phyloP scores from a whole-genome alignment of 768 basidiomycete genomes.

The Coprinellus micaceus region DNA sequence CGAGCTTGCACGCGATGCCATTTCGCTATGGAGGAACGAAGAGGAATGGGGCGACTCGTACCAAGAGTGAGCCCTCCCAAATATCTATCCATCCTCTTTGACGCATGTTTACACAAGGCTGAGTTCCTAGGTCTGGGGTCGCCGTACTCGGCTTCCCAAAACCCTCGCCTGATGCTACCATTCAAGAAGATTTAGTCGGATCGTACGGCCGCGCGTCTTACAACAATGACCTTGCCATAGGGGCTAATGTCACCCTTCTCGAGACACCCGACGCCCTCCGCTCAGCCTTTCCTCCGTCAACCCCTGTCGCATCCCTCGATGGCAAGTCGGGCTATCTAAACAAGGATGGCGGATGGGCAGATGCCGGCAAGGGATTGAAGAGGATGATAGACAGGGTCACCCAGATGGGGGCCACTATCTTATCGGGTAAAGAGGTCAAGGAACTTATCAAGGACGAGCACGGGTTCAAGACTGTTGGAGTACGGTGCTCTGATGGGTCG shows the following conservation, averaged over 20 bases:
- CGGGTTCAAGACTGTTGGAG: conserved; percentile 48
- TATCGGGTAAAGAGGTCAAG: conserved; percentile 55
- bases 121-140: conserved; percentile 62
- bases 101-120: no score
- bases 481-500: conserved; percentile 57
- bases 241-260: conserved; percentile 46
- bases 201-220: conserved; percentile 53
- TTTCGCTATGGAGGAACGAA: conserved; percentile 66
- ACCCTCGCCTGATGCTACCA: not conserved
- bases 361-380: conserved; percentile 64
- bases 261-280: conserved; percentile 37
- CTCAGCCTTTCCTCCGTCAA: conserved; percentile 43
- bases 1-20: conserved; percentile 70
- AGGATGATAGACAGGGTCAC: conserved; percentile 53
- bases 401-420: conserved; percentile 56
- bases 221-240: conserved; percentile 58
- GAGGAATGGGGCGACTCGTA: conserved; percentile 70
- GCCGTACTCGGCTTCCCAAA: conserved; percentile 47
- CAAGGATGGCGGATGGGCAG: conserved; percentile 79
- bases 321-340: conserved; percentile 62
- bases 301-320: conserved; percentile 34
- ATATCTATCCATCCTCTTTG: no score
- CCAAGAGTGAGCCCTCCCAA: conserved; percentile 67
- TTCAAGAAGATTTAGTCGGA: conserved; percentile 9
- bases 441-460: conserved; percentile 33